These are phyloP conservation scores for Solanum ossicruentum DNA, from an alignment of 257 asterid genomes.

Conservation along the genomic window DNA sequence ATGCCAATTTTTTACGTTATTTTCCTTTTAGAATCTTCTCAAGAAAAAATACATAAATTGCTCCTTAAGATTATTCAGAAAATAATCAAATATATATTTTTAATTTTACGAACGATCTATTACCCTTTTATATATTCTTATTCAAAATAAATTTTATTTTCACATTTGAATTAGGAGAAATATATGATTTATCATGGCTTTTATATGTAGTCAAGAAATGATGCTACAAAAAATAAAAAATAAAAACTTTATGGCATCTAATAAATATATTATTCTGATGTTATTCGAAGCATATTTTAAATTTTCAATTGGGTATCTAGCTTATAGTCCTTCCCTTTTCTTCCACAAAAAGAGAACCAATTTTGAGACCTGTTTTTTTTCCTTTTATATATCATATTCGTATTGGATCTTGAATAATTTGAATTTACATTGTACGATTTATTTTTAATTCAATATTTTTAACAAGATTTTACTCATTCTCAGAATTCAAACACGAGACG, in stretches of 20 bases:
- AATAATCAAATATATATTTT: too few species aligned
- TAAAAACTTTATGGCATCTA: not conserved
- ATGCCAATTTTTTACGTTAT: not conserved
- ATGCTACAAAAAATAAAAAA: too few species aligned
- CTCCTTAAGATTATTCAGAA: not conserved
- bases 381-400: not conserved
- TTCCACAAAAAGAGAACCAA: not conserved
- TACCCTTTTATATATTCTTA: not conserved
- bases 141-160: not conserved
- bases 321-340: not conserved
- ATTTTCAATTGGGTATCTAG: not conserved
- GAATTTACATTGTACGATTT: not conserved
- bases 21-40: not conserved
- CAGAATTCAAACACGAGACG: accelerated
- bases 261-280: not conserved
- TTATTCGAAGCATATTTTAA: not conserved
- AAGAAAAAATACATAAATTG: not conserved
- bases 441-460: accelerated
- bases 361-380: not conserved
- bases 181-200: not conserved
- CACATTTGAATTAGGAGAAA: not conserved
- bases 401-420: not conserved
- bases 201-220: not conserved
- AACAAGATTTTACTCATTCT: not conserved
- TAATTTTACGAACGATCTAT: not conserved